Evolutionary conservation across 306 rosid genomes (phyloP), one percentile per base, ranked within the genome.

Genomic region (Cicer pinnatifidum): DNA sequence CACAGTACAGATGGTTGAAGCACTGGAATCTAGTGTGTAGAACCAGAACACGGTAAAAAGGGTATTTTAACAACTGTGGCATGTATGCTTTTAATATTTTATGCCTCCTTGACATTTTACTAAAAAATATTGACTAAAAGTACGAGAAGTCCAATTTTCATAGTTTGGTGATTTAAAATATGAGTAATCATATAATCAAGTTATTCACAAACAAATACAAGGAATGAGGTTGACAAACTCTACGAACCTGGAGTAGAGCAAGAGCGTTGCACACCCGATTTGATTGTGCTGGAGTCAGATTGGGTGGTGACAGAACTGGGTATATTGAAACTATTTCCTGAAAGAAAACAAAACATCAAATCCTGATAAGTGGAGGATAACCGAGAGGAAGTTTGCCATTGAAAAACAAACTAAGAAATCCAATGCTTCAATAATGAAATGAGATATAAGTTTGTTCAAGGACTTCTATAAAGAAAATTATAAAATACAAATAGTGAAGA

Each of bases 241-340:
- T 53, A 68, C 71, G 65, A 15, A 93, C 97, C 97, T 93, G 98
- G 71, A 93, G 98, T 84, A 93, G 98, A 2, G 97, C 98, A 74
- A 93, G 96, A 7, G 98, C 98, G 75, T 93, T 93, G 88, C 98
- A 93, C 57, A 93, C 98, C 80, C 98, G 86, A 72, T 93, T 93
- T 56, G 98, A 93, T 70, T 93, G 98, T 11, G 84, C 87, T 9
- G 98, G 93, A 39, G 93, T 89, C 51, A 93, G 88, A 80, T 89
- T 93, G 58, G 98, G 98, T 19, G 98, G 98, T 9, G 98, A 91
- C 9, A 93, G 88, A 69, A 93, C 96, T 35, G 98, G 98, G 75
- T 93, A 93, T 73, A 93, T 93, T 63, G 97, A 91, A 61, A 93
- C 91, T 71, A 93, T 93, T 86, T 93, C 98, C 98, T 91, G 91